phyloP scores from a whole-genome alignment of 208 protist genomes.

The Trypanosoma grayi region DNA sequence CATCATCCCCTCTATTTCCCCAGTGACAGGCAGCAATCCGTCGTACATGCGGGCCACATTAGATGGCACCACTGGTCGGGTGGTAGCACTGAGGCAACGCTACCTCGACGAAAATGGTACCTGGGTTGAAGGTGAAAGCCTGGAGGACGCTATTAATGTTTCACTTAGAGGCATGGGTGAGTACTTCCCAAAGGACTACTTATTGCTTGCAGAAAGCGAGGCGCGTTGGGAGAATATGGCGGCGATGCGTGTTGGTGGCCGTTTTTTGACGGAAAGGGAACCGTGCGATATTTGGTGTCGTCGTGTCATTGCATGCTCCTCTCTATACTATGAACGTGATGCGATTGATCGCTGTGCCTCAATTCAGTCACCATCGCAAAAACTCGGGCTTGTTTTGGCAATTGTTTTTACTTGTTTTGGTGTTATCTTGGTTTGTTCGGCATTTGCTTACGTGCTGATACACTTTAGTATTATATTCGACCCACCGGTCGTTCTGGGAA shows the following conservation, averaged over 20 bases:
- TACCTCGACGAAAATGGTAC: constrained; percentile 32
- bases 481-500: background rate
- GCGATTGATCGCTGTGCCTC: constrained; percentile 14
- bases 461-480: constrained; percentile 6
- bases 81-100: constrained; percentile 40
- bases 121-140: constrained; percentile 38
- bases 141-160: constrained; percentile 9
- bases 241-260: constrained; percentile 20
- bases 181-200: constrained; percentile 6
- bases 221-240: constrained; percentile 11
- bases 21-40: constrained; percentile 58
- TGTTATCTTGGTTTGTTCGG: background rate
- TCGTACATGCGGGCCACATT: constrained; percentile 63
- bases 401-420: constrained; percentile 22
- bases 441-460: constrained; percentile 8
- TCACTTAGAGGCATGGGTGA: constrained; percentile 5
- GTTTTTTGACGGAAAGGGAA: constrained; percentile 17
- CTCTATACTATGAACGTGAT: constrained; percentile 12
- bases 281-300: constrained; percentile 21
- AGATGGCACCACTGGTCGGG: constrained; percentile 34
- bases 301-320: constrained; percentile 18
- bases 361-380: constrained; percentile 12
- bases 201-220: constrained; percentile 8
- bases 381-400: constrained; percentile 12
- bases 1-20: constrained; percentile 65